Evolutionary conservation across 2,329 filamentous ascomycete species (phyloP).

Genomic region (Beauveria varroae): DNA sequence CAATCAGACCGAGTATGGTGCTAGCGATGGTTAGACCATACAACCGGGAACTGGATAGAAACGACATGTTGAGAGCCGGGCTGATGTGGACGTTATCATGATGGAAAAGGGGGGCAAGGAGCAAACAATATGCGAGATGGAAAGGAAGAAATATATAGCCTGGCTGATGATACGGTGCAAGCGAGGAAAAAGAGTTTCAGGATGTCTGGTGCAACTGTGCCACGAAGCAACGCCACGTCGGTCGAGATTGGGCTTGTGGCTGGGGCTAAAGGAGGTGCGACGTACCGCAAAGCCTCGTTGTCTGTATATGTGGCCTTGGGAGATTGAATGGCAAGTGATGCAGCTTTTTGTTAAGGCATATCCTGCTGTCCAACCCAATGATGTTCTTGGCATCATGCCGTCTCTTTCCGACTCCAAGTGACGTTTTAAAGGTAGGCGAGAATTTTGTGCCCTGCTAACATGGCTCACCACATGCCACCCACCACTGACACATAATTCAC

Average conservation of each 20-base stretch:
- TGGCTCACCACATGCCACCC: too few species aligned
- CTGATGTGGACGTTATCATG: neutral
- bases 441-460: too few species aligned
- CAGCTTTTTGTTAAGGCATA: too few species aligned
- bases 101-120: neutral
- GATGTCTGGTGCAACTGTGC: neutral
- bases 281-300: too few species aligned
- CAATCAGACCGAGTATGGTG: neutral
- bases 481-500: too few species aligned
- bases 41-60: neutral
- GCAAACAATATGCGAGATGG: neutral
- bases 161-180: neutral
- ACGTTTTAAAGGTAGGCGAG: too few species aligned
- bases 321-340: too few species aligned
- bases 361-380: too few species aligned
- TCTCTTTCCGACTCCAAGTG: too few species aligned
- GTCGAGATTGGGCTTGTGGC: neutral
- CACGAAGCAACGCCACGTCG: neutral
- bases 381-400: too few species aligned
- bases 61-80: neutral
- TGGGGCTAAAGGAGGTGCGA: neutral
- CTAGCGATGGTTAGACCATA: neutral
- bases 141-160: neutral
- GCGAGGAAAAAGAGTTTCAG: neutral
- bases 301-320: too few species aligned